Base-by-base conservation (phyloP, 495 filamentous ascomycete species). In the Geopyxis carbonaria region DNA sequence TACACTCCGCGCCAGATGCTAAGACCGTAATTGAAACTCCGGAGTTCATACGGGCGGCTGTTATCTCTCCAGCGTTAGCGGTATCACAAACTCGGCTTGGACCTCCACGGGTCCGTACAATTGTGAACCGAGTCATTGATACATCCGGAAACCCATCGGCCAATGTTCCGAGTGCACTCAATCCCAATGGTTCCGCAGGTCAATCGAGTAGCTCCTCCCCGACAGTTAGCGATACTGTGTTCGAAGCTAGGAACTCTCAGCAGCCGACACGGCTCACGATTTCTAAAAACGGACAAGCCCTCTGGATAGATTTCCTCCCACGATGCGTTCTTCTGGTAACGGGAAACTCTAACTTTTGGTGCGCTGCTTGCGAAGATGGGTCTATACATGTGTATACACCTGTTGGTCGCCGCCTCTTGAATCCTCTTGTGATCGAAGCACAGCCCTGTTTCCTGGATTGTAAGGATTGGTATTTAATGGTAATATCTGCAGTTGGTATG, bases 271-370 rank as follows among this genome's bases (percentile, higher is more conserved):
- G 78, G 9, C 72, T 99, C 22, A 80, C 74, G 1, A 71, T 86
- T 20, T 77, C 75, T 11, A 82, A 79, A 44, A 72, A 77, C n/a
- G 82, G 84, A n/a, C 75, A 79, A 32, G 64, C 73, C 1, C 59
- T 94, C 3, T 99, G 91, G 86, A 80, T 92, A 47, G 91, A 95
- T 45, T 99, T 78, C 50, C 64, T 99, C 13, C 86, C 86, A 0
- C 70, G 73, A 27, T 72, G 76, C 21, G 79, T 87, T 9, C 67
- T 95, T 8, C 71, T 93, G 3, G 74, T 84, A 5, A 89, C 89
- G 0, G 89, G 89, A 0, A 94, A 86, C 53, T 72, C 76, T 42
- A 71, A 74, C 43, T 85, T 94, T 59, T 95, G 89, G 84, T 76
- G 79, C 7, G 86, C 76, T 8, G 84, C 78, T 11, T 93, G 83